Evolutionary conservation across 1,284 basidiomycete genomes (phyloP), one percentile per base, ranked within the genome.

Genomic region (Ganoderma multipileum): DNA sequence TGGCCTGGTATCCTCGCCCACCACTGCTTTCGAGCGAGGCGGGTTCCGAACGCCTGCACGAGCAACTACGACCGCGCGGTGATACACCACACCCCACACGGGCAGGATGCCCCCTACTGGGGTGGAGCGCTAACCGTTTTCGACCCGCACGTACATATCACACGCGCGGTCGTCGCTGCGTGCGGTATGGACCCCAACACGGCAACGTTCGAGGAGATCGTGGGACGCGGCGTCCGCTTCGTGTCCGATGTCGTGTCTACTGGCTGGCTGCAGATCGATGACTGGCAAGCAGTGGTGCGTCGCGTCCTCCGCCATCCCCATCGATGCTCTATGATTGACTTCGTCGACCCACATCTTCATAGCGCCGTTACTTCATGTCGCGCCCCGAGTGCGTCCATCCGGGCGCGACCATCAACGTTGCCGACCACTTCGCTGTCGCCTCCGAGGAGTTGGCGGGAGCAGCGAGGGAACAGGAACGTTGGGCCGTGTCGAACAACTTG

Each of bases 201-300:
- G 0, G 78, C 81, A 2, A 87, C 84, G 9, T 69, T 76, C 33
- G 70, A 71, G 6, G 80, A 86, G 60, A 84, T 88, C 84, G 85
- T 88, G 64, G 50, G 70, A 3, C 66, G 78, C 36, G 72, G 80
- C 60, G 52, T 74, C 11, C 79, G 80, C 60, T 77, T 86, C 61
- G 39, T 42, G 20, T 65, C 63, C 54, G 36, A 20, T 18, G 28
- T 57, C 20, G 7, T 57, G 2, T 52, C 23, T 16, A 38, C 58
- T 2, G 26, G 26, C 11, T 14, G 42, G 18, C 23, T 20, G 23
- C 58, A 54, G 47, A 57, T 44, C 11, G 61, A 65, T 16, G 57
- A 63, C 55, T 70, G 69, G 69, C 33, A 65, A 14, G 47, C 9
- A 16, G 50, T 50, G 63, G 69, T 70, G 20, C 52, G 68, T 62